phyloP scores from a whole-genome alignment of 2,329 filamentous ascomycete species.

The Emmonsia crescens region DNA sequence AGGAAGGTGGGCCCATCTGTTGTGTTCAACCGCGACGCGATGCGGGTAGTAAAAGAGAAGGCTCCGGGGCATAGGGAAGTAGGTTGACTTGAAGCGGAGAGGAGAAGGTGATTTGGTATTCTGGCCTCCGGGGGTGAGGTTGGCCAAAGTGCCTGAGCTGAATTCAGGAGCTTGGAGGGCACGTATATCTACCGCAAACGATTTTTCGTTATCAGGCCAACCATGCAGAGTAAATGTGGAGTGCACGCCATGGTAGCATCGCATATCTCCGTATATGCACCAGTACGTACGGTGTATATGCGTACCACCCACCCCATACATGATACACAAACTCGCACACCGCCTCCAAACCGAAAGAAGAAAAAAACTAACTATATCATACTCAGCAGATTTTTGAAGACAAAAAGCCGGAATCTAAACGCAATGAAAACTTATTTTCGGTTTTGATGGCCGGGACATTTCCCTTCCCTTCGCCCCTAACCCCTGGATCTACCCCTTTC shows the following conservation, averaged over 20 bases:
- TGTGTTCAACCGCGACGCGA: background rate
- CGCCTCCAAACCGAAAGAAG: background rate
- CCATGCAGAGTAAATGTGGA: background rate
- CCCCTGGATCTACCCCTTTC: no score
- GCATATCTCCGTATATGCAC: background rate
- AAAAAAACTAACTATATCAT: background rate
- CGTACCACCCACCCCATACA: background rate
- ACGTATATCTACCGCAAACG: background rate
- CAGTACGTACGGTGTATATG: background rate
- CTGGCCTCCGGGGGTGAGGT: background rate
- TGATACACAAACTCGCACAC: background rate
- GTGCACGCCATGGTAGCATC: background rate
- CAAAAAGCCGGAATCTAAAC: background rate
- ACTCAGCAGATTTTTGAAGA: background rate
- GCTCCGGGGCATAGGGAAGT: background rate
- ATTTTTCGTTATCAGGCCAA: background rate
- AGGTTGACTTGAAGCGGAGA: background rate
- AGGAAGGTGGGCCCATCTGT: background rate
- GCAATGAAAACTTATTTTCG: no score
- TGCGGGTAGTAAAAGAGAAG: background rate
- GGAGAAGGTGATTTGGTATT: background rate
- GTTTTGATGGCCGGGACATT: background rate
- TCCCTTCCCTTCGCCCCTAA: background rate
- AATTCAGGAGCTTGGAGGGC: background rate
- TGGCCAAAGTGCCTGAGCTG: background rate